Evolutionary conservation across 192 early-diverging fungal species (phyloP).

Genomic region (Backusella tarrabulga): DNA sequence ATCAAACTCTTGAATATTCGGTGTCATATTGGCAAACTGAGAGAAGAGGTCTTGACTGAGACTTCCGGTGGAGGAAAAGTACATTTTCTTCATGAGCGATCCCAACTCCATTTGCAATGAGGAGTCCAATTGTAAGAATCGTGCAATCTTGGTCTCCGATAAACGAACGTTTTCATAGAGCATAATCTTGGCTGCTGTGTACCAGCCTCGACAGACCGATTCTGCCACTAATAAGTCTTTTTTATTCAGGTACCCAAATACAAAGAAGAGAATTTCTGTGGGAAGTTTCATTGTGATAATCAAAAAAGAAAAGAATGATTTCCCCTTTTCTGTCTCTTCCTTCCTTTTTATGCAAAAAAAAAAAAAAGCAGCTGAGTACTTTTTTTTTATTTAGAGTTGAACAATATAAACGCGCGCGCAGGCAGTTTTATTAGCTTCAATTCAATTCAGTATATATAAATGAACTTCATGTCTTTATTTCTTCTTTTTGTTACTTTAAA

Average conservation of each 20-base stretch:
- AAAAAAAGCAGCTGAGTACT: background rate
- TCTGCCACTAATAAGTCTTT: background rate
- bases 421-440: background rate
- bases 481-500: background rate
- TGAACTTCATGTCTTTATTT: background rate
- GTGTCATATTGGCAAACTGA: background rate
- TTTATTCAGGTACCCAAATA: background rate
- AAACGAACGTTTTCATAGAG: conserved; percentile 3
- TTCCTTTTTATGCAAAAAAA: background rate
- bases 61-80: background rate
- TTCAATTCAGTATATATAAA: background rate
- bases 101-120: background rate
- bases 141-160: background rate
- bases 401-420: background rate
- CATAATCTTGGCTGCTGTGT: background rate
- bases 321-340: background rate
- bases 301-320: background rate
- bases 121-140: background rate
- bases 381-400: background rate
- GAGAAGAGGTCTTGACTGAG: background rate
- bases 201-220: background rate
- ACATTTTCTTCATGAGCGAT: background rate
- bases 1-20: background rate
- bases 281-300: background rate
- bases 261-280: background rate